Percentiles rank a stretch among this genome's conserved stretches.
Evolutionary conservation across 2,329 filamentous ascomycete species (phyloP).

Genomic region (Diatrype stigma): DNA sequence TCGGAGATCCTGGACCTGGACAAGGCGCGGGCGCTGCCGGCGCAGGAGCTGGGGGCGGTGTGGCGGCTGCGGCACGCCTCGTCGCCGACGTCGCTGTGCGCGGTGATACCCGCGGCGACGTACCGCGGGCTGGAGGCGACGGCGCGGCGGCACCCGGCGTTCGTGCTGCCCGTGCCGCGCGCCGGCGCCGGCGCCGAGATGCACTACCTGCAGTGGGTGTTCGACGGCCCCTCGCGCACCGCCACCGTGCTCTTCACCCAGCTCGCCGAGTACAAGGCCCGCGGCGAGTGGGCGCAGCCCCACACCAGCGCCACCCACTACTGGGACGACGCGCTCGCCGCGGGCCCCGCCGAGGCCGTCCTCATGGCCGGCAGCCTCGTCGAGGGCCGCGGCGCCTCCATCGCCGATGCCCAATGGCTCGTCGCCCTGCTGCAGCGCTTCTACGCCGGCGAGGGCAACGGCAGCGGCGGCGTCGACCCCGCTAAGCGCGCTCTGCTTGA

Average conservation of each 20-base stretch:
- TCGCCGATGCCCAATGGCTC: conserved; percentile 83
- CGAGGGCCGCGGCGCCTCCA: conserved; percentile 69
- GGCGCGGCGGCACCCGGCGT: conserved; percentile 75
- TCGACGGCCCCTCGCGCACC: conserved; percentile 62
- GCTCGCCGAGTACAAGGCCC: conserved; percentile 85
- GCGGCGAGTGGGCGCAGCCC: conserved; percentile 83
- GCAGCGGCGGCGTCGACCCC: conserved; percentile 54
- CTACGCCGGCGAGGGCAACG: conserved; percentile 59
- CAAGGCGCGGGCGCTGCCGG: conserved; percentile 69
- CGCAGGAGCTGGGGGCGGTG: conserved; percentile 77
- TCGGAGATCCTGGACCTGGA: conserved; percentile 66
- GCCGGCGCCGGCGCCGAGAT: conserved; percentile 72
- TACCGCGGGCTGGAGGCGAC: conserved; percentile 68
- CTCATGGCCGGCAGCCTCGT: conserved; percentile 80
- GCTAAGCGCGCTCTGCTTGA: conserved; percentile 69
- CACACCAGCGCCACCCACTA: conserved; percentile 95
- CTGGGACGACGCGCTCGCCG: conserved; percentile 60
- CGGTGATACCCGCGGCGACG: conserved; percentile 68
- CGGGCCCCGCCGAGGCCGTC: conserved; percentile 62
- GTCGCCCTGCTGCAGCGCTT: conserved; percentile 93
- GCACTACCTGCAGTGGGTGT: conserved; percentile 95
- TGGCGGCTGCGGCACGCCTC: conserved; percentile 86
- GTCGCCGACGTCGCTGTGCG: conserved; percentile 74
- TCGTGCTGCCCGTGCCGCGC: conserved; percentile 83
- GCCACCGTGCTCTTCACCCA: conserved; percentile 88